phyloP scores from a whole-genome alignment of 2,329 filamentous ascomycete species.

The Aspergillus aculeatinus region DNA sequence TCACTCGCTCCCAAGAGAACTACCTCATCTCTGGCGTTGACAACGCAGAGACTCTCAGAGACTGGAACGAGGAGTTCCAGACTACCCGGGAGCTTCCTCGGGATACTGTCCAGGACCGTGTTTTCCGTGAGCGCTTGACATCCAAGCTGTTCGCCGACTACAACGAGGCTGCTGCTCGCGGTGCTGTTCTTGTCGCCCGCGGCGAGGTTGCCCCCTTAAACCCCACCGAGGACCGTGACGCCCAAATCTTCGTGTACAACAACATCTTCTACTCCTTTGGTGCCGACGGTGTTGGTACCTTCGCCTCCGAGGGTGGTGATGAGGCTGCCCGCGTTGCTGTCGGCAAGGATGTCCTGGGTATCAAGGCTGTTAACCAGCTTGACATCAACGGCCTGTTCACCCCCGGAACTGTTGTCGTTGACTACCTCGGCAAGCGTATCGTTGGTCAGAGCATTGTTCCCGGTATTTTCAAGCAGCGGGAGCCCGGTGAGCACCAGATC shows the following conservation, averaged over 20 bases:
- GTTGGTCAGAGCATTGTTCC: slow-evolving; percentile 98
- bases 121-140: slow-evolving; percentile 89
- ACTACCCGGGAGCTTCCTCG: slow-evolving; percentile 92
- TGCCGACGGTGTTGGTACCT: slow-evolving; percentile 94
- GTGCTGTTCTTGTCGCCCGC: slow-evolving; percentile 85
- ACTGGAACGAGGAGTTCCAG: slow-evolving; percentile 99
- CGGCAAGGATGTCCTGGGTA: slow-evolving; percentile 92
- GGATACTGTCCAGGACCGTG: slow-evolving; percentile 89
- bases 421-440: slow-evolving; percentile 95
- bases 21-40: slow-evolving; percentile 88
- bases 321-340: slow-evolving; percentile 94
- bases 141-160: slow-evolving; percentile 98
- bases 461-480: slow-evolving; percentile 97
- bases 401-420: slow-evolving; percentile 91
- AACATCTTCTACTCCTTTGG: slow-evolving; percentile 99
- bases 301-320: slow-evolving; percentile 92
- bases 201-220: slow-evolving; percentile 93
- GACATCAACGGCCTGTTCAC: slow-evolving; percentile 94
- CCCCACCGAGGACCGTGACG: slow-evolving; percentile 86
- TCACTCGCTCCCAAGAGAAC: slow-evolving; percentile 87
- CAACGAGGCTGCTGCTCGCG: slow-evolving; percentile 88
- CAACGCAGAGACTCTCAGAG: slow-evolving; percentile 87
- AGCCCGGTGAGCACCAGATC: slow-evolving; percentile 96
- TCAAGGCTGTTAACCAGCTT: slow-evolving; percentile 92
- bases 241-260: slow-evolving; percentile 99